Base-by-base conservation (phyloP, 2,329 filamentous ascomycete genomes). In the Thielaviopsis musarum region DNA sequence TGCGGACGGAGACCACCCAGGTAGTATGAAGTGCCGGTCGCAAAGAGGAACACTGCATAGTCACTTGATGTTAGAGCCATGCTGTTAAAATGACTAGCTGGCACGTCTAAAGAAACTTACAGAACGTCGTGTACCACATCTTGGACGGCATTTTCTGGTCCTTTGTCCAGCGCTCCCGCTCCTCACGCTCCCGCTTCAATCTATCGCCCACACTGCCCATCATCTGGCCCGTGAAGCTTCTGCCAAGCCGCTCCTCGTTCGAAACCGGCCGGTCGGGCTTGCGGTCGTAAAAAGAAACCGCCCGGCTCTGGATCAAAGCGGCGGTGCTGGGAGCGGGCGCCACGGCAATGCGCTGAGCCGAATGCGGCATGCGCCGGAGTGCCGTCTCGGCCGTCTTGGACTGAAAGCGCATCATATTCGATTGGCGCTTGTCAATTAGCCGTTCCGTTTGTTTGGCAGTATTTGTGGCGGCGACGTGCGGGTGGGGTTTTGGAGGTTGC, bases 181-280 rank as follows among this genome's bases (percentile, higher is more conserved):
- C 77, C 61, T 74, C 73, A 56, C 73, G 72, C 68, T 83, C 80
- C n/a, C 76, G 70, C 63, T 74, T 72, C 63, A 82, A 71, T 61
- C 80, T 75, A 59, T 75, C 72, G 56, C 73, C 74, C 56, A 81
- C 79, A 63, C 78, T 81, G 64, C 80, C 77, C 66, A 80, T 78
- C 65, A 83, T 74, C 69, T 83, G 80, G 21, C 79, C 79, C 65
- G 78, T 75, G 66, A 83, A 83, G 3, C 72, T 69, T 54, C 73
- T 64, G 17, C 70, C 72, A 26, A 68, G 66, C 65, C 66, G 72
- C 63, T 68, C 64, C 64, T 73, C 71, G 60, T 72, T 73, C 58
- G 64, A 61, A 13, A 57, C 28, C 55, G 63, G 64, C 49, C 59
- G 56, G 12, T 63, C 62, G 45, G 61, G 57, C 15, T 56, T 54